A percentile compares a stretch with the other conserved stretches of the same genome.
Evolutionary conservation across 1,139 yeast genomes (phyloP).

Genomic region (Debaryomyces sp.): DNA sequence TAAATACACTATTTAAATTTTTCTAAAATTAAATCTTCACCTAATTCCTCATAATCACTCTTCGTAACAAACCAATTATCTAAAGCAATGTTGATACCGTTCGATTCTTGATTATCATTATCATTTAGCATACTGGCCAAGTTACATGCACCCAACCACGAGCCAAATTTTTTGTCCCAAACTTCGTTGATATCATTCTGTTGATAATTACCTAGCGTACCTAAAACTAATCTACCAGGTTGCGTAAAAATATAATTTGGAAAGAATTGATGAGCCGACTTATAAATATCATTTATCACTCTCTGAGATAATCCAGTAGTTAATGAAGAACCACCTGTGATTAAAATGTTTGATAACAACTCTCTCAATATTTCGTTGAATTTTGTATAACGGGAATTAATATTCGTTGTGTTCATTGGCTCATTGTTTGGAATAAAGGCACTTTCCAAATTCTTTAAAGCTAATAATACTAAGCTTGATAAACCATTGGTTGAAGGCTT

Average conservation of each 20-base stretch:
- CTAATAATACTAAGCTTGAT: conserved; percentile 40
- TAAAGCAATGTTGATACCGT: conserved; percentile 46
- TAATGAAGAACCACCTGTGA: conserved; percentile 68
- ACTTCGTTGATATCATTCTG: conserved; percentile 36
- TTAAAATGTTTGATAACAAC: conserved; percentile 58
- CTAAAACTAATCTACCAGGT: conserved; percentile 19
- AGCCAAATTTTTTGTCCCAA: conserved; percentile 59
- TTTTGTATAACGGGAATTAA: conserved; percentile 33
- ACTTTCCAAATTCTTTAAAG: conserved; percentile 40
- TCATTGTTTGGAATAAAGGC: conserved; percentile 30
- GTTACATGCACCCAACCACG: conserved; percentile 71
- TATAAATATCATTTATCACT: conserved; percentile 58
- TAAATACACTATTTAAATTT: conserved; percentile 45
- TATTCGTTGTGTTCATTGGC: conserved; percentile 18
- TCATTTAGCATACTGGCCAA: conserved; percentile 56
- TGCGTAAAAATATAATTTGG: conserved; percentile 48
- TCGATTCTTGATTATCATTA: conserved; percentile 41
- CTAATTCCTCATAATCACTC: conserved; percentile 61
- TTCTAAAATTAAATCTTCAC: conserved; percentile 58
- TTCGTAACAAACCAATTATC: conserved; percentile 58
- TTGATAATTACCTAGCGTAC: conserved; percentile 27
- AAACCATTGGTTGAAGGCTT: conserved; percentile 46
- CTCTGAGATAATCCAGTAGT: conserved; percentile 65
- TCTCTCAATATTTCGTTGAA: conserved; percentile 46
- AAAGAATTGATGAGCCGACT: conserved; percentile 46